phyloP scores from a whole-genome alignment of 2,329 filamentous ascomycete species.

The Diplodia scrobiculata region DNA sequence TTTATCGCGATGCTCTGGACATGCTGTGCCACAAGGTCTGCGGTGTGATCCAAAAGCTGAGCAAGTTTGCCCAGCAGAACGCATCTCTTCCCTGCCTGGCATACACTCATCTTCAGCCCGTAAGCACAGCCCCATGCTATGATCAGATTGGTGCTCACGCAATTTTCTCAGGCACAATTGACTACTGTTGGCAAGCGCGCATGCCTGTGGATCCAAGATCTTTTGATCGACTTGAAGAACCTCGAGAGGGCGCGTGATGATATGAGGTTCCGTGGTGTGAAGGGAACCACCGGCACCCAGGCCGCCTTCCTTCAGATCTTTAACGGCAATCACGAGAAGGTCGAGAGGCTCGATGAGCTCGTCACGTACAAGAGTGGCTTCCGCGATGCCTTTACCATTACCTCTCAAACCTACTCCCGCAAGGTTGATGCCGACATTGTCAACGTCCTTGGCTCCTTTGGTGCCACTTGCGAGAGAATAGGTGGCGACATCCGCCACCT shows the following conservation, averaged over 20 bases:
- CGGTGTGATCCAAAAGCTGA: constrained; percentile 74
- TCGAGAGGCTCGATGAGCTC: constrained; percentile 64
- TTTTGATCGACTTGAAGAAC: constrained; percentile 73
- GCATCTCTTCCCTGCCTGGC: constrained; percentile 72
- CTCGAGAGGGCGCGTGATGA: constrained; percentile 69
- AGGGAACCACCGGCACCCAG: constrained; percentile 54
- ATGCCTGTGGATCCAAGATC: constrained; percentile 72
- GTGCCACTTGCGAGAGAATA: constrained; percentile 76
- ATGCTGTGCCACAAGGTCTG: constrained; percentile 77
- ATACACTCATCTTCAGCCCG: constrained; percentile 73
- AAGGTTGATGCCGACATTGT: constrained; percentile 81
- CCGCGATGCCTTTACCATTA: constrained; percentile 62
- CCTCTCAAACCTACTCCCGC: constrained; percentile 73
- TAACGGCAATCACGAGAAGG: constrained; percentile 60
- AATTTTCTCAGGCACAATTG: constrained; percentile 49
- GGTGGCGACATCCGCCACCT: constrained; percentile 73
- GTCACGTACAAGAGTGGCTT: constrained; percentile 69
- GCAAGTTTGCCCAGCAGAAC: constrained; percentile 70
- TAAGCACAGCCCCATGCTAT: not conserved
- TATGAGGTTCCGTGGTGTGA: constrained; percentile 70
- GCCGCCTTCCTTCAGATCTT: constrained; percentile 75
- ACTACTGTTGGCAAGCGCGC: constrained; percentile 69
- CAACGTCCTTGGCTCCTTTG: constrained; percentile 78
- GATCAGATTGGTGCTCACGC: constrained; percentile 40
- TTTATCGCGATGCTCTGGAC: constrained; percentile 73